Conservation (phyloP, 495 filamentous ascomycete species). For the Aspergillus heteromorphus region DNA sequence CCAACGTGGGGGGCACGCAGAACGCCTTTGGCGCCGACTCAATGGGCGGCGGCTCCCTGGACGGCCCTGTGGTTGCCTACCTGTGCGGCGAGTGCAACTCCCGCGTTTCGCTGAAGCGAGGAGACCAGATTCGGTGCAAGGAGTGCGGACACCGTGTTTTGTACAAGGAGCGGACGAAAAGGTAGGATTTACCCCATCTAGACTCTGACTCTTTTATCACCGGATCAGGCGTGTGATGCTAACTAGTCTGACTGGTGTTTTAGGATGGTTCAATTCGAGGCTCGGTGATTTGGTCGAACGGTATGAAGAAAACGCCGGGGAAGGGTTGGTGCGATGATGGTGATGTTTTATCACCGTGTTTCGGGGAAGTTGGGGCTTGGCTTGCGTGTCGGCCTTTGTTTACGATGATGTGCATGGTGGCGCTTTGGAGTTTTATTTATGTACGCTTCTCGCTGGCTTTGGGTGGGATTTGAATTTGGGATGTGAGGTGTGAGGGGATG, state of each 20-base stretch:
- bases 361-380: neutral
- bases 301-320: too few relatives aligned
- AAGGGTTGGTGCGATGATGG: too few relatives aligned
- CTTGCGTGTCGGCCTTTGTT: neutral
- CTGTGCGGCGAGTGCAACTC: slow-evolving; percentile 89
- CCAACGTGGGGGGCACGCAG: slow-evolving; percentile 29
- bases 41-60: slow-evolving; percentile 20
- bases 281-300: slow-evolving; percentile 49
- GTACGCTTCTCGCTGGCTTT: too few relatives aligned
- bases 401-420: slow-evolving; percentile 20
- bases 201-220: neutral
- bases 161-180: slow-evolving; percentile 96
- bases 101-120: slow-evolving; percentile 73
- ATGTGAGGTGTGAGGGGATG: neutral
- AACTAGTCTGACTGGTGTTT: slow-evolving; percentile 11
- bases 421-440: slow-evolving; percentile 28
- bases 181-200: slow-evolving; percentile 50
- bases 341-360: too few relatives aligned
- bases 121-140: slow-evolving; percentile 88
- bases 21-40: slow-evolving; percentile 34
- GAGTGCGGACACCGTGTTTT: slow-evolving; percentile 94
- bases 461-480: neutral
- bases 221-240: neutral
- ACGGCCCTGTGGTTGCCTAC: slow-evolving; percentile 63
- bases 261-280: slow-evolving; percentile 98